These are phyloP conservation scores for Holtermannia corniformis DNA, from an alignment of 768 basidiomycete species.

Conservation along the genomic window DNA sequence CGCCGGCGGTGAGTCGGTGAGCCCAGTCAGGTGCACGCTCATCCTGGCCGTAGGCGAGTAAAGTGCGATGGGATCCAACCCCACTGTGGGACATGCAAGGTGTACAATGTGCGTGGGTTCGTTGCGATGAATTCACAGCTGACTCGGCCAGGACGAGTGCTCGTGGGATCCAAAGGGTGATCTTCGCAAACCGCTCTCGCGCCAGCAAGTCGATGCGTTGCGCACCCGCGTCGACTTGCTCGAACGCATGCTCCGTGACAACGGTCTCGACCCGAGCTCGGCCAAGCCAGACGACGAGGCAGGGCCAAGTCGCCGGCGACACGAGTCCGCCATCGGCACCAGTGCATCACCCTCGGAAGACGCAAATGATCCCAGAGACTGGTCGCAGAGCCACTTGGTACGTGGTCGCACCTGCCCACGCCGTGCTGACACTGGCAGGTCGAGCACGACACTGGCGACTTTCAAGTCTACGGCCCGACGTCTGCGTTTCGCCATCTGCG, in stretches of 20 bases:
- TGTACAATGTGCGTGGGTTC: slow-evolving; percentile 23
- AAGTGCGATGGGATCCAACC: slow-evolving; percentile 34
- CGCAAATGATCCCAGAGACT: slow-evolving; percentile 9
- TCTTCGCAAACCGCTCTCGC: slow-evolving; percentile 31
- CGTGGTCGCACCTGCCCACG: not conserved
- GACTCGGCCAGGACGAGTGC: slow-evolving; percentile 25
- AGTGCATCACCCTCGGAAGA: not conserved
- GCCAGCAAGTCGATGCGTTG: slow-evolving; percentile 32
- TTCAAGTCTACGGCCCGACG: slow-evolving; percentile 37
- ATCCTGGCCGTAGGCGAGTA: slow-evolving; percentile 11
- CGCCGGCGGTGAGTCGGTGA: slow-evolving; percentile 15
- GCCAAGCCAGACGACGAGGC: not conserved
- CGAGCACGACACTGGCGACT: slow-evolving; percentile 23
- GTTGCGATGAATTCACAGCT: not conserved
- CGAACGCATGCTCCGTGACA: slow-evolving; percentile 21
- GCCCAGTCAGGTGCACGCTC: not conserved
- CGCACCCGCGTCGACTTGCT: slow-evolving; percentile 23
- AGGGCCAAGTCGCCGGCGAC: not conserved
- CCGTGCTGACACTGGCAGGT: slow-evolving; percentile 8
- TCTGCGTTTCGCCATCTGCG: slow-evolving; percentile 30
- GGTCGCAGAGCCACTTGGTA: slow-evolving; percentile 17
- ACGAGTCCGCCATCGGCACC: not conserved
- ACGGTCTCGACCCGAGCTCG: slow-evolving; percentile 16
- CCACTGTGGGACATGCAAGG: slow-evolving; percentile 27
- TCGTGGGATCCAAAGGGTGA: slow-evolving; percentile 28